Base-by-base conservation (phyloP, 495 filamentous ascomycete genomes). In the Penicillium odoratum region DNA sequence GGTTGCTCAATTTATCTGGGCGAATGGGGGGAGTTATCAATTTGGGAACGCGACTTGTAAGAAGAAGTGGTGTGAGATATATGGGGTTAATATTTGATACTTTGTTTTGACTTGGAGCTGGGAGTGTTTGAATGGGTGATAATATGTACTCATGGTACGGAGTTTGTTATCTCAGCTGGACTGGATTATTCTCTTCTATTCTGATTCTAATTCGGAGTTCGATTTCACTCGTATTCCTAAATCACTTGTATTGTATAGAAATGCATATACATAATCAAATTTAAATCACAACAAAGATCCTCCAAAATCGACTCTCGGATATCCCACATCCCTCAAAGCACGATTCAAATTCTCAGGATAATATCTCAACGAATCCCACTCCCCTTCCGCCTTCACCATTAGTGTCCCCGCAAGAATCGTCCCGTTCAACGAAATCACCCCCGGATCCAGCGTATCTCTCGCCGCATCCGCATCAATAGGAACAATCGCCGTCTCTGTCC, bases 1-100 rank as follows among this genome's bases (percentile, higher is more conserved):
- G 54, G 86, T 96, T 4, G 81, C 86, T 2, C 81, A 89, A 57
- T 88, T 89, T 56, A 94, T 97, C 46, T 71, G 71, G 53, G 63
- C 65, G 1, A 67, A 88, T 56, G 93, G 91, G 15, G 92, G 91
- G 0, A 87, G 85, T 3, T 97, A 96, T 68, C 82, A 79, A 46
- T 97, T 96, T 69, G 92, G 91, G 1, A 86, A 92, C 69, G 85
- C 90, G 3, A 96, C 92, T 0, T 93, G 90, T 65, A 91, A 91
- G 69, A 95, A 91, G 78, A 90, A 91, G 66, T 97, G 74, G 74
- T 77, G 69, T 51, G 73, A 76, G 55, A 40, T 40, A 16, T 40
- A 40, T 40, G 38, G 13, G 13, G 38, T 40, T 16, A 40, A 40
- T 1, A 40, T 40, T 3, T 36, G 33, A 36, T 36, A 2, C 8